Percentiles rank a stretch among this genome's conserved stretches.
Evolutionary conservation across 2,329 filamentous ascomycete species (phyloP).

Genomic region (Pezicula neosporulosa): DNA sequence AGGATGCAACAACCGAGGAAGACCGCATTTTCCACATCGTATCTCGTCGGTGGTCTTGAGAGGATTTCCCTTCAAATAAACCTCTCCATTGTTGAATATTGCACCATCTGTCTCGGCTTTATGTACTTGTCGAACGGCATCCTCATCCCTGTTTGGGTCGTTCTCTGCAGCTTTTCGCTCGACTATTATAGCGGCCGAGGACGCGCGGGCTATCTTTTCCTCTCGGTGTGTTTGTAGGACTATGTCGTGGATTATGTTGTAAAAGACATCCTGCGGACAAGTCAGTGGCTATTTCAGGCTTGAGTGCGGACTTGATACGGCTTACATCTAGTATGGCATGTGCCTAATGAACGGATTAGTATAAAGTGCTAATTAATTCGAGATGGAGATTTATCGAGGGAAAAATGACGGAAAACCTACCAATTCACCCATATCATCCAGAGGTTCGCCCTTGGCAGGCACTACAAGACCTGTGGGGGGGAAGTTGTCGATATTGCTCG

Average conservation of each 20-base stretch:
- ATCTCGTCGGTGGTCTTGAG: conserved; percentile 69
- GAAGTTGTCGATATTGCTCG: conserved; percentile 18
- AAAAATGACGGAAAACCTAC: conserved; percentile 38
- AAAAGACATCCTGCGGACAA: conserved; percentile 52
- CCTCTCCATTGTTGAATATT: conserved; percentile 65
- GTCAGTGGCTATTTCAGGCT: too few relatives aligned
- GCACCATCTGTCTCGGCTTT: conserved; percentile 64
- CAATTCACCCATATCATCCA: conserved; percentile 52
- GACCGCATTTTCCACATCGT: conserved; percentile 69
- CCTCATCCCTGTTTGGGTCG: conserved; percentile 17
- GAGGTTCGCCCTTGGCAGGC: conserved; percentile 37
- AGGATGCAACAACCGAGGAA: conserved; percentile 70
- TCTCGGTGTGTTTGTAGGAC: conserved; percentile 72
- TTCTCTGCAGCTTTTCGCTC: conserved; percentile 43
- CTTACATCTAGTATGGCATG: conserved; percentile 59
- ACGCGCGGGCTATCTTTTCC: conserved; percentile 71
- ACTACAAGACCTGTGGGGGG: conserved; percentile 45
- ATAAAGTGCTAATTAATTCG: conserved; percentile 7
- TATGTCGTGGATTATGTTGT: conserved; percentile 74
- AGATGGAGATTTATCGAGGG: conserved; percentile 8
- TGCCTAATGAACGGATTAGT: conserved; percentile 39
- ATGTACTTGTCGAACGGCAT: conserved; percentile 26
- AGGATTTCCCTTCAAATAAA: conserved; percentile 68
- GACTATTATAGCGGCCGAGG: conserved; percentile 60
- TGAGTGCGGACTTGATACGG: too few relatives aligned